Conservation (phyloP, 1,284 basidiomycete genomes). For the Hemileia vastatrix region DNA sequence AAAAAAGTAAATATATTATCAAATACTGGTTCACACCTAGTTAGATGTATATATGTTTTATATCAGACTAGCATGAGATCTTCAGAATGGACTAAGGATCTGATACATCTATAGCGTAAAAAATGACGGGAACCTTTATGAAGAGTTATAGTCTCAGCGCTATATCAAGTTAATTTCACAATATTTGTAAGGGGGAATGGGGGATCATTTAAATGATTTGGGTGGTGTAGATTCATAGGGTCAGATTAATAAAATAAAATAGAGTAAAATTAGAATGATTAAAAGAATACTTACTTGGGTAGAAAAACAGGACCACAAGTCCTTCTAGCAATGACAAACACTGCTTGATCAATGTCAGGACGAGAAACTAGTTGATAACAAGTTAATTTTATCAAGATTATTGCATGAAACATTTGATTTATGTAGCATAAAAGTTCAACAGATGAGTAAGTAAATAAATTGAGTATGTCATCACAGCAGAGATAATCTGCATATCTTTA, state of each 20-base stretch:
- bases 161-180: neutral
- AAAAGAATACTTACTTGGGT: slow-evolving; percentile 3
- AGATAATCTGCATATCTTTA: too few species aligned
- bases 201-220: neutral
- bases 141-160: slow-evolving; percentile 6
- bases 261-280: neutral
- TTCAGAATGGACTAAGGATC: neutral
- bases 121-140: slow-evolving; percentile 15
- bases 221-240: neutral
- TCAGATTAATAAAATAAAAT: neutral
- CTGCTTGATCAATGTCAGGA: slow-evolving; percentile 15
- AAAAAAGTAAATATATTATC: too few species aligned
- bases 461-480: too few species aligned
- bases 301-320: slow-evolving; percentile 16
- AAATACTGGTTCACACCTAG: too few species aligned
- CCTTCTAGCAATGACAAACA: slow-evolving; percentile 9
- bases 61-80: neutral
- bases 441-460: neutral
- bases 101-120: slow-evolving; percentile 11
- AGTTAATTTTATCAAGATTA: neutral
- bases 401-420: neutral
- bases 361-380: slow-evolving; percentile 2
- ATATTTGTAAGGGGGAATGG: neutral
- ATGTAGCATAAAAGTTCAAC: neutral
- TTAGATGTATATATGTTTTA: neutral